Percentiles rank a stretch among this genome's conserved stretches.
These are phyloP conservation scores for Petrea volubilis DNA, from an alignment of 257 asterid genomes.

Conservation along the genomic window DNA sequence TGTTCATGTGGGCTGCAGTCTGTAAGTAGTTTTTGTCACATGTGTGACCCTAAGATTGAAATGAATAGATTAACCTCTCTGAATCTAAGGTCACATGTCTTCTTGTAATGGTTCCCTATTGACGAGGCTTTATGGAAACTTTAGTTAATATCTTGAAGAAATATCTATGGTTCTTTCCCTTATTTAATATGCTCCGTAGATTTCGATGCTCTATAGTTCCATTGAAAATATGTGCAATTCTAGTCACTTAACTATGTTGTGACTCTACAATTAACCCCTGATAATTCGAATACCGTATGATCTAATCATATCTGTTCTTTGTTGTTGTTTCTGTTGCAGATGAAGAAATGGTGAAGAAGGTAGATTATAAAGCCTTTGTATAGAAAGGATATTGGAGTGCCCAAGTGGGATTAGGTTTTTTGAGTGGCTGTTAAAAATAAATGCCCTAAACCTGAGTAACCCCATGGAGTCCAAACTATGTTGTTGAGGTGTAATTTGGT, in stretches of 20 bases:
- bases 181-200: constrained; percentile 4
- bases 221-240: not conserved
- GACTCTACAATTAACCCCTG: not conserved
- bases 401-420: constrained; percentile 57
- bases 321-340: constrained; percentile 28
- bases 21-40: not conserved
- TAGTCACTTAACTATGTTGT: not conserved
- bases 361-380: constrained; percentile 27
- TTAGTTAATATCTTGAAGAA: constrained; percentile 2
- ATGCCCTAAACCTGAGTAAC: constrained; percentile 67
- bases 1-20: constrained; percentile 1
- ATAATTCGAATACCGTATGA: not conserved
- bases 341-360: constrained; percentile 24
- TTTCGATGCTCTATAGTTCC: not conserved
- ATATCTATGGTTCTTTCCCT: constrained; percentile 11
- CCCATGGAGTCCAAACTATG: constrained; percentile 43
- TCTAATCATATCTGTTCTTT: constrained; percentile 18
- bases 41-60: not conserved
- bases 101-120: not conserved
- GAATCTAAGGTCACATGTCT: constrained; percentile 4
- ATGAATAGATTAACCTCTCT: not conserved
- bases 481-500: constrained; percentile 42
- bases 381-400: constrained; percentile 36
- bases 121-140: constrained; percentile 14
- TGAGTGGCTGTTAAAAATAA: constrained; percentile 60